Base-by-base conservation (phyloP, 2,329 filamentous ascomycete species). In the Ceratocystis huliohia region DNA sequence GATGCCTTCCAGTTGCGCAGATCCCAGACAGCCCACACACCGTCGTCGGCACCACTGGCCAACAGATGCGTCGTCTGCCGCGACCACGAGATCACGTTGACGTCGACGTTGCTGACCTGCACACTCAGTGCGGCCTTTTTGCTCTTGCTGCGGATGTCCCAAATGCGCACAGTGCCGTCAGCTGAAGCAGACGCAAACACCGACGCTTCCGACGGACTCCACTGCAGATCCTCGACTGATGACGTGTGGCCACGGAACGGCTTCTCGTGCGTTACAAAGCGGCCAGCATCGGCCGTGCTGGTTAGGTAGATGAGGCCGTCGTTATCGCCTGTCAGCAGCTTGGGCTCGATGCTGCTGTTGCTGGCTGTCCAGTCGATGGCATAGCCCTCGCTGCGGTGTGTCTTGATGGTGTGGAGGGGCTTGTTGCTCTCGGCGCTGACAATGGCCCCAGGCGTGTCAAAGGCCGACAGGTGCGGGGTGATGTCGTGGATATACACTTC, bases 51-150 rank as follows among this genome's bases (percentile, higher is more conserved):
- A 8, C 94, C 94, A 0, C 92, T 91, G 1, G 93, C 93, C 45
- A 99, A 85, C 45, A 99, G 84, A 75, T 97, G 91, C 25, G 86
- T 84, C 0, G 92, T 96, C 76, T 92, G 87, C 57, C 83, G 84
- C 46, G 91, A 96, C 94, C 94, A 99, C 68, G 89, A 94, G 78
- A 97, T 88, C 69, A 99, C 94, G 74, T 99, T 99, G 73, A 97
- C 90, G 73, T 99, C 94, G 63, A 86, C 86, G 66, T 84, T 80
- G 74, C 88, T 94, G 70, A 94, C 87, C 73, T 91, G 84, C 67
- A 97, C 88, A 66, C 88, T 91, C 68, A 99, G 83, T 57, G 91
- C 92, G n/a, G 91, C 85, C 74, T 88, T 89, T 69, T 89, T 87
- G 70, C 87, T 90, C 81, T 96, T 96, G 75, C 88, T 92, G 64